Conservation (phyloP, 495 filamentous ascomycete species). For the Physcia stellaris region DNA sequence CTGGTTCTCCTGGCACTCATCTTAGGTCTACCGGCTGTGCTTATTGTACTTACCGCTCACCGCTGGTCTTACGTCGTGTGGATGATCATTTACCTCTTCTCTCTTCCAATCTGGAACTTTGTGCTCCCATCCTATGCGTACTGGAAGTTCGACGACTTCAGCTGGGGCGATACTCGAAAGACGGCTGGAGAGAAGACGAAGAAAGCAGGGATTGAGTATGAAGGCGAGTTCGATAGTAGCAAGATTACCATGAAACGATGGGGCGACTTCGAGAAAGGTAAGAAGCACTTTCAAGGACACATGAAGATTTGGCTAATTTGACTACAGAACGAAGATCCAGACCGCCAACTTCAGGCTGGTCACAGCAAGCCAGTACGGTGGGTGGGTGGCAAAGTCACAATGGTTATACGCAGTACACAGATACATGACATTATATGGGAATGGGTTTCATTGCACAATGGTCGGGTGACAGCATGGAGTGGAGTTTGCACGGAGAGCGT, state of each 20-base stretch:
- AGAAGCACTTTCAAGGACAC: neutral
- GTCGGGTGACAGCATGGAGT: too few relatives aligned
- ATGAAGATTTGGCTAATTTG: neutral
- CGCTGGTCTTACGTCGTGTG: conserved; percentile 85
- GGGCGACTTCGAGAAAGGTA: conserved; percentile 88
- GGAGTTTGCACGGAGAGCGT: too few relatives aligned
- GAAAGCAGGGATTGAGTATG: conserved; percentile 61
- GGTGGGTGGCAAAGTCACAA: conserved; percentile 21
- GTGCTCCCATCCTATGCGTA: conserved; percentile 88
- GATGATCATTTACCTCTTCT: conserved; percentile 93
- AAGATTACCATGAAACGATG: conserved; percentile 98
- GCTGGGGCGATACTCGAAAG: conserved; percentile 97
- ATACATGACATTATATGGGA: conserved; percentile 31
- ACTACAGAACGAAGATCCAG: conserved; percentile 26
- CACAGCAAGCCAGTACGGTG: conserved; percentile 18
- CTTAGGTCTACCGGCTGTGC: conserved; percentile 79
- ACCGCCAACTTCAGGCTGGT: conserved; percentile 21
- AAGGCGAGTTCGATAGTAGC: conserved; percentile 93
- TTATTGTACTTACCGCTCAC: conserved; percentile 94
- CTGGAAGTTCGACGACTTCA: conserved; percentile 99
- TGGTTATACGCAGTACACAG: conserved; percentile 38
- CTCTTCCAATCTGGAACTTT: conserved; percentile 96
- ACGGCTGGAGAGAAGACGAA: conserved; percentile 81
- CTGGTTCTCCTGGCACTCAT: conserved; percentile 84
- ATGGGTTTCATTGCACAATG: too few relatives aligned